Percentiles rank a stretch among this genome's conserved stretches.
These are phyloP conservation scores for Prosopis cineraria DNA, from an alignment of 306 rosid genomes.

Conservation along the genomic window DNA sequence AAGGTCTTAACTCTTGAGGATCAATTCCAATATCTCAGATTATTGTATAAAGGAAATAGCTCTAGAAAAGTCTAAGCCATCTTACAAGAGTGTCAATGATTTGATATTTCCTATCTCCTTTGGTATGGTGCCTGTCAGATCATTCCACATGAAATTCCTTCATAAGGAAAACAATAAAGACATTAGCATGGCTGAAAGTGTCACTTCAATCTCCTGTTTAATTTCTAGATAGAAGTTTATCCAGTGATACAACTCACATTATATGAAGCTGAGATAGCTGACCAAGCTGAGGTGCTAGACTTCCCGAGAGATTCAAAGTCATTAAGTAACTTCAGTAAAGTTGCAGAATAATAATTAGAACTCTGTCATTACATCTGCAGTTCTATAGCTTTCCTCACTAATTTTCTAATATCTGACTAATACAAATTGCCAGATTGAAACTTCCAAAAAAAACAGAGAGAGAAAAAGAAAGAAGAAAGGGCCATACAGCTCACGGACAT, in stretches of 20 bases:
- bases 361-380: not conserved
- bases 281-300: constrained; percentile 69
- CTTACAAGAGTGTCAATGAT: constrained; percentile 77
- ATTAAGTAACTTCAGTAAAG: constrained; percentile 63
- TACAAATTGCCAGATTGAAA: not conserved
- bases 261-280: constrained; percentile 59
- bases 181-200: constrained; percentile 39
- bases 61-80: constrained; percentile 24
- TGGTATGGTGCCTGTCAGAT: constrained; percentile 68
- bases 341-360: constrained; percentile 29
- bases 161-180: constrained; percentile 33
- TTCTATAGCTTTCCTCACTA: not conserved
- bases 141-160: constrained; percentile 95
- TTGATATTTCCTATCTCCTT: constrained; percentile 75
- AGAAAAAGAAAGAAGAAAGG: constrained; percentile 11
- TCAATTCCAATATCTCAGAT: constrained; percentile 31
- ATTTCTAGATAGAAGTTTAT: constrained; percentile 17
- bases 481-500: constrained; percentile 66
- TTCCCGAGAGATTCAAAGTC: constrained; percentile 71
- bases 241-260: constrained; percentile 57
- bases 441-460: not conserved
- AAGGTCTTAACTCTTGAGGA: constrained; percentile 23
- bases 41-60: constrained; percentile 24
- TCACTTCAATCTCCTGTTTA: not conserved
- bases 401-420: not conserved